phyloP scores from a whole-genome alignment of 2,329 filamentous ascomycete genomes.

The Aspergillus fijiensis region DNA sequence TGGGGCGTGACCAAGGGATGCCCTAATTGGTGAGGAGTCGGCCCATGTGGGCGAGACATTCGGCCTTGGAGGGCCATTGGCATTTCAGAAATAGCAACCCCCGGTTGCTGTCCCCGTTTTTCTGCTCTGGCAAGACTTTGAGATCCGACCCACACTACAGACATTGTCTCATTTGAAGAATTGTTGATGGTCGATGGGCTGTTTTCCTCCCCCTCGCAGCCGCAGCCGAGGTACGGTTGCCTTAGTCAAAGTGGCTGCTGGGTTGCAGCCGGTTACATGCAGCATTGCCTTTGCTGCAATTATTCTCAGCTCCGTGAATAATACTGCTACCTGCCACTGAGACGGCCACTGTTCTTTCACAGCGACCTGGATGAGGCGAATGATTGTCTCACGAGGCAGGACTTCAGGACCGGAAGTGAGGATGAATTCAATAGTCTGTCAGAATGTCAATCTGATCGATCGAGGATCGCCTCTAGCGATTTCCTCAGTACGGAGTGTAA shows the following conservation, averaged over 20 bases:
- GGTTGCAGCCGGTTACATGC: no score
- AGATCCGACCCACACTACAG: slow-evolving; percentile 5
- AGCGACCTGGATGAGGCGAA: no score
- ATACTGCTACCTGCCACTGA: no score
- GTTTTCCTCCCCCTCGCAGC: background rate
- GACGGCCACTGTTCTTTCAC: no score
- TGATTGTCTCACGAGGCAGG: no score
- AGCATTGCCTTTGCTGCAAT: no score
- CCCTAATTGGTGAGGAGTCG: background rate
- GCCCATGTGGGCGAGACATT: background rate
- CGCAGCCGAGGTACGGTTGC: background rate
- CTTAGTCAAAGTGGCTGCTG: background rate
- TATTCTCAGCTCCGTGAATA: no score
- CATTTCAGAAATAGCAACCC: background rate
- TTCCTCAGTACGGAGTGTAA: background rate
- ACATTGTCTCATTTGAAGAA: slow-evolving; percentile 7
- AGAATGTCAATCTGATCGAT: no score
- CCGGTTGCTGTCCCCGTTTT: background rate
- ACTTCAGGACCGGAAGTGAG: no score
- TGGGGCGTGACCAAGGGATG: background rate
- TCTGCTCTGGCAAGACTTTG: background rate
- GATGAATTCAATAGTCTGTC: background rate
- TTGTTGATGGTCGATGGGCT: background rate
- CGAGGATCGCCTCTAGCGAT: no score
- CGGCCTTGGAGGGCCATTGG: background rate